These are phyloP conservation scores for Poa annua DNA, from an alignment of 176 grass and related monocot genomes.

Conservation along the genomic window DNA sequence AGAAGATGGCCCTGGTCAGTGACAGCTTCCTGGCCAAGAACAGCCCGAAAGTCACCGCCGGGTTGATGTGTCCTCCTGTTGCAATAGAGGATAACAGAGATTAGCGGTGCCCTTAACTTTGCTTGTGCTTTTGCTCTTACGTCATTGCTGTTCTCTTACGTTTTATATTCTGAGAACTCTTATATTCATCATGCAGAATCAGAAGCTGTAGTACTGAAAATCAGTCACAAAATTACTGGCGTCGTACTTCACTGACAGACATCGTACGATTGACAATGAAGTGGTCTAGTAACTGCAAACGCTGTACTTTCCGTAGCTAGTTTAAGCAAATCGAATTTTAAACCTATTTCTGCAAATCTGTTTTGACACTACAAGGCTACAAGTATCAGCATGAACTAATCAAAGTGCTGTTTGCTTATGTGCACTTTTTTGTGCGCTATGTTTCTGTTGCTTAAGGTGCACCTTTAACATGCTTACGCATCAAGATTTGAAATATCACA, in stretches of 20 bases:
- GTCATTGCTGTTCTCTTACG: neutral
- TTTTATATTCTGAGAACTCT: neutral
- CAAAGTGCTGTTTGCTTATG: neutral
- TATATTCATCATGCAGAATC: neutral
- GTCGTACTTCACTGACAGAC: neutral
- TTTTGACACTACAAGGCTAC: neutral
- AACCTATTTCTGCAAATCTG: neutral
- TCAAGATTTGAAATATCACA: neutral
- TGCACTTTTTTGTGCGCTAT: neutral
- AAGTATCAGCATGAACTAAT: neutral
- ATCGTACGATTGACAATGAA: neutral
- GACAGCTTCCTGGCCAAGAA: constrained; percentile 91
- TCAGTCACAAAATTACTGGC: neutral
- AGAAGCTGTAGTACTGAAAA: constrained; percentile 11
- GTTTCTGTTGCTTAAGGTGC: too few species aligned
- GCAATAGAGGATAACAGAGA: constrained; percentile 13
- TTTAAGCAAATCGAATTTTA: neutral
- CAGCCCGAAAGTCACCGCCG: constrained; percentile 86
- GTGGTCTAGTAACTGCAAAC: neutral
- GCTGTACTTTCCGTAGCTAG: neutral
- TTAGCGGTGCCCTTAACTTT: constrained; percentile 15
- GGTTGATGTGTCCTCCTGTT: constrained; percentile 93
- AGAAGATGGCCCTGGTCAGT: constrained; percentile 79
- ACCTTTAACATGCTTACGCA: neutral
- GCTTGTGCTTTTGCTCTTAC: neutral